These are phyloP conservation scores for Pythium brachiatum DNA, from an alignment of 352 stramenopile species.

Conservation along the genomic window DNA sequence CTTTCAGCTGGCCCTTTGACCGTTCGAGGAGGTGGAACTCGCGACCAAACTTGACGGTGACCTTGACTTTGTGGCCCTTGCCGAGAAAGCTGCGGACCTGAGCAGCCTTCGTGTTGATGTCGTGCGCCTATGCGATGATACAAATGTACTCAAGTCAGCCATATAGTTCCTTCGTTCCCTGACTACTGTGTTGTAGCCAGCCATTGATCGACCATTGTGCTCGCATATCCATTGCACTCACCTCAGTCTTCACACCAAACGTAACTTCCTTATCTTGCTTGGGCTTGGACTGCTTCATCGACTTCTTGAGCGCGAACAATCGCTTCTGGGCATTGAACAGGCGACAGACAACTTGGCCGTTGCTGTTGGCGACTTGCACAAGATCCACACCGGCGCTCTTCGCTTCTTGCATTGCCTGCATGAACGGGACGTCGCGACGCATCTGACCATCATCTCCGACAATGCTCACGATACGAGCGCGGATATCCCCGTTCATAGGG, in stretches of 20 bases:
- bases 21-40: conserved; percentile 57
- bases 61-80: conserved; percentile 82
- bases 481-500: conserved; percentile 63
- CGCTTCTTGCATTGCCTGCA: conserved; percentile 53
- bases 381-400: conserved; percentile 52
- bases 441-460: conserved; percentile 53
- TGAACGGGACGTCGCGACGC: conserved; percentile 46
- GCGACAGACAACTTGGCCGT: conserved; percentile 44
- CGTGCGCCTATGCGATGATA: conserved; percentile 38
- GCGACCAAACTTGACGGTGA: conserved; percentile 63
- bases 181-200: too few species aligned
- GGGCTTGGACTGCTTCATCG: conserved; percentile 54
- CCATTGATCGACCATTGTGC: not conserved
- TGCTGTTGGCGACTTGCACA: conserved; percentile 60
- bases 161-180: not conserved
- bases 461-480: conserved; percentile 47
- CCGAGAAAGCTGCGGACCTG: conserved; percentile 62
- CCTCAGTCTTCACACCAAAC: conserved; percentile 69
- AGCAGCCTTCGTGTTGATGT: conserved; percentile 70
- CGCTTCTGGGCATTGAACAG: conserved; percentile 81
- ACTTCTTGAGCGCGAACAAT: conserved; percentile 67
- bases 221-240: conserved; percentile 24
- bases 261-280: conserved; percentile 75
- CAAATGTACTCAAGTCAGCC: not conserved
- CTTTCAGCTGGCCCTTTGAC: conserved; percentile 42